Evolutionary conservation across 2,329 filamentous ascomycete species (phyloP).

Genomic region (Cercospora sojina): DNA sequence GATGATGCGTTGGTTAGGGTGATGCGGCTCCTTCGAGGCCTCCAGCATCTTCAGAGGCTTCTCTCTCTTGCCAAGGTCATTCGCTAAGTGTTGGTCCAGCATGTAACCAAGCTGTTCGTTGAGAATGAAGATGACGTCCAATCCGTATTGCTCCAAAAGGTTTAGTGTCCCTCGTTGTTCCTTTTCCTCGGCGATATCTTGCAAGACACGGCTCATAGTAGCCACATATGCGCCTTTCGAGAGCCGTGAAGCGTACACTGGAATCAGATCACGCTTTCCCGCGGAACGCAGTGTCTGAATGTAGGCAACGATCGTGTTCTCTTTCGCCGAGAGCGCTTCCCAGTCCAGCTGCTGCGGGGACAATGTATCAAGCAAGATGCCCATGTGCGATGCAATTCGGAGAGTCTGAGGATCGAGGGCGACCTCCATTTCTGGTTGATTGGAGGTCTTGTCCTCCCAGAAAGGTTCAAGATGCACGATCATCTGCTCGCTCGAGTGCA

Average conservation of each 20-base stretch:
- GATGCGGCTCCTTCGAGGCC: slow-evolving; percentile 45
- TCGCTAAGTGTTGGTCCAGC: slow-evolving; percentile 27
- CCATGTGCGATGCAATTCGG: slow-evolving; percentile 53
- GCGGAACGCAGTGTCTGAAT: slow-evolving; percentile 73
- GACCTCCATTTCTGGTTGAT: slow-evolving; percentile 36
- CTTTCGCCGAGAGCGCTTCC: slow-evolving; percentile 54
- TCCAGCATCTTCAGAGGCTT: slow-evolving; percentile 50
- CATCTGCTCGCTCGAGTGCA: slow-evolving; percentile 27
- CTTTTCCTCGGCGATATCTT: slow-evolving; percentile 65
- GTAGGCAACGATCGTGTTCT: slow-evolving; percentile 79
- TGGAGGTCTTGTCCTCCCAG: slow-evolving; percentile 18
- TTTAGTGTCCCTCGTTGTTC: slow-evolving; percentile 68
- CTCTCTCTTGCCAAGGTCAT: slow-evolving; percentile 7
- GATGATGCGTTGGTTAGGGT: slow-evolving; percentile 63
- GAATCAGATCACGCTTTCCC: slow-evolving; percentile 74
- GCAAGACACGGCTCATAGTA: slow-evolving; percentile 73
- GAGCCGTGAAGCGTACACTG: slow-evolving; percentile 83
- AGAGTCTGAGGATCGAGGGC: slow-evolving; percentile 46
- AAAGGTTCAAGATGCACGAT: slow-evolving; percentile 29
- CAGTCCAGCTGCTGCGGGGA: slow-evolving; percentile 47
- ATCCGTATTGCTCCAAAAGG: slow-evolving; percentile 71
- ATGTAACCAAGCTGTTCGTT: slow-evolving; percentile 58
- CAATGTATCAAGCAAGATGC: slow-evolving; percentile 60
- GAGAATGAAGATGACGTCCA: slow-evolving; percentile 73
- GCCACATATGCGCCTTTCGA: slow-evolving; percentile 63